These are phyloP conservation scores for Phytomonas sp. DNA, from an alignment of 208 protist genomes.

Conservation along the genomic window DNA sequence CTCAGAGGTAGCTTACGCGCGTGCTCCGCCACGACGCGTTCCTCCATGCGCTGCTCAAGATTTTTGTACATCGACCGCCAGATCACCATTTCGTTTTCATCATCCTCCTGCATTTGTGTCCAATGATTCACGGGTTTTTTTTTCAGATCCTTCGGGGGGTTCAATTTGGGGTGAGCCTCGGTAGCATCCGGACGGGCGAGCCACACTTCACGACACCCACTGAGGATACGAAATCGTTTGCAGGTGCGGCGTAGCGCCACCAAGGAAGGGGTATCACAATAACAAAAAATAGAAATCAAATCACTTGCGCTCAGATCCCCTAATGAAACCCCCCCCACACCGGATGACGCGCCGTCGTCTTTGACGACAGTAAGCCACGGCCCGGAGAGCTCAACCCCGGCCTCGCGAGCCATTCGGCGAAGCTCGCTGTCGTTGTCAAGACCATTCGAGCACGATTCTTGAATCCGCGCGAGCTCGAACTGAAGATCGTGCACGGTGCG, in stretches of 20 bases:
- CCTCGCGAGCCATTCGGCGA: too few species aligned
- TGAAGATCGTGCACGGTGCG: too few species aligned
- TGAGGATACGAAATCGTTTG: constrained; percentile 14
- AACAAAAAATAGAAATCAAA: constrained; percentile 25
- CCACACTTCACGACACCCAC: not conserved
- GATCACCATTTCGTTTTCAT: constrained; percentile 16
- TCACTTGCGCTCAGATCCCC: constrained; percentile 11
- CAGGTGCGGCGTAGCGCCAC: constrained; percentile 13
- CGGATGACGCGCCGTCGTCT: too few species aligned
- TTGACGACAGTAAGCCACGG: too few species aligned
- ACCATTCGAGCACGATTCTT: too few species aligned
- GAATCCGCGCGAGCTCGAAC: too few species aligned
- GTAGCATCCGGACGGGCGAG: not conserved
- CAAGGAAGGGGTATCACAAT: constrained; percentile 21
- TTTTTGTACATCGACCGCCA: constrained; percentile 22
- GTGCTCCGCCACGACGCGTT: not conserved
- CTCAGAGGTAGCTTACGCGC: not conserved
- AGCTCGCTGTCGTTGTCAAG: not conserved
- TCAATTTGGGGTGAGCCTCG: constrained; percentile 4
- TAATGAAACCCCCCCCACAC: too few species aligned
- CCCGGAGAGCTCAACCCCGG: too few species aligned
- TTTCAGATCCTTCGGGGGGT: constrained; percentile 10
- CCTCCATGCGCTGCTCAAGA: constrained; percentile 21
- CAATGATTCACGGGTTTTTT: constrained; percentile 14
- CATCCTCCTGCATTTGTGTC: constrained; percentile 14